Conservation (phyloP, 225 moss, liverwort and hornwort species). For the Lunularia cruciata region DNA sequence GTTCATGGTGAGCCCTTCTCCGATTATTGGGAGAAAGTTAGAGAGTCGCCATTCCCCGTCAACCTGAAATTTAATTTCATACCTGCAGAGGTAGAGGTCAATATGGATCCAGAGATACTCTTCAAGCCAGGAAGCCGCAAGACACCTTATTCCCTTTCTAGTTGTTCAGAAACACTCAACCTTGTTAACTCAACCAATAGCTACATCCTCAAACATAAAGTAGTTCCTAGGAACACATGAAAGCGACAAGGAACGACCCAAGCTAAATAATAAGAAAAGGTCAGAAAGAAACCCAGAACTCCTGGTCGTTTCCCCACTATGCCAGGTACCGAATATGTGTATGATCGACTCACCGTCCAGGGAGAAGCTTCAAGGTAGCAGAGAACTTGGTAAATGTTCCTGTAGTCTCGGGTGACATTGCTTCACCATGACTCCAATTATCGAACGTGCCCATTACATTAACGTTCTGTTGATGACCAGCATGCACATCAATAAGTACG, state of each 20-base stretch:
- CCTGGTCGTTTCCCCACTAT: no score
- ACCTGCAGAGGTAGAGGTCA: constrained; percentile 34
- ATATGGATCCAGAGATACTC: not conserved
- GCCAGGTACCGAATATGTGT: no score
- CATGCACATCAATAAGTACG: not conserved
- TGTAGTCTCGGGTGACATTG: constrained; percentile 46
- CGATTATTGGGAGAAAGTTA: constrained; percentile 60
- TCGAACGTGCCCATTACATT: constrained; percentile 48
- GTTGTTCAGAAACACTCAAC: no score
- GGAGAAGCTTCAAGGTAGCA: constrained; percentile 35
- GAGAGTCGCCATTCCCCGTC: constrained; percentile 77
- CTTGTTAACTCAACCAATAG: no score
- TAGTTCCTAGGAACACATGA: no score
- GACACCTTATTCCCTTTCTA: no score
- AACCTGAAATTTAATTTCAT: constrained; percentile 79
- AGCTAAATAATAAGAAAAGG: no score
- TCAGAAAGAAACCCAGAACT: no score
- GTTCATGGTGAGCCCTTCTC: constrained; percentile 70
- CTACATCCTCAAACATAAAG: no score
- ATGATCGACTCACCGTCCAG: constrained; percentile 42
- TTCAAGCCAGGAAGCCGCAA: no score
- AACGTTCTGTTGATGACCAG: constrained; percentile 27
- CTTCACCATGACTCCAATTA: constrained; percentile 40
- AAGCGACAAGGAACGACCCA: no score
- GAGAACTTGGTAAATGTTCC: constrained; percentile 45